Percentiles rank a stretch among this genome's conserved stretches.
phyloP scores from a whole-genome alignment of 305 asterid species.

The Solanum hybrid region DNA sequence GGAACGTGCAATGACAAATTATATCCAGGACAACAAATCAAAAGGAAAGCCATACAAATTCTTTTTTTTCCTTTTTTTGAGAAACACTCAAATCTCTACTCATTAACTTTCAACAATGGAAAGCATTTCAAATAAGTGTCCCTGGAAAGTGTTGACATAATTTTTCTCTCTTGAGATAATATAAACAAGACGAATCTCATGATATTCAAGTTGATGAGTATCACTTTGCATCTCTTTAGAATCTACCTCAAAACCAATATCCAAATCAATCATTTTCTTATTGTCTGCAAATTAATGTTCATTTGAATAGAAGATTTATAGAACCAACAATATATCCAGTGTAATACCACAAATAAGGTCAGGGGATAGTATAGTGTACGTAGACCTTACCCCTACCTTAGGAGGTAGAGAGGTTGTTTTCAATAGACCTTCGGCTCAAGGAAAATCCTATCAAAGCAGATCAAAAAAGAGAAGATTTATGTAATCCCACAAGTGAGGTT shows the following conservation, averaged over 20 bases:
- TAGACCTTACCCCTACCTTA: not conserved
- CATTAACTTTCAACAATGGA: not conserved
- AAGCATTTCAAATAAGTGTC: not conserved
- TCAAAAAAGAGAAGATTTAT: no score
- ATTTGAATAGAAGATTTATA: not conserved
- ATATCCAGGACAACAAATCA: not conserved
- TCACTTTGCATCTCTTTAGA: not conserved
- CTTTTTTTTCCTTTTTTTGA: not conserved
- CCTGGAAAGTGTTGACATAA: not conserved
- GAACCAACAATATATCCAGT: not conserved
- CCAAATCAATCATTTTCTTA: not conserved
- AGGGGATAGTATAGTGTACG: not conserved
- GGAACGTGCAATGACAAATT: not conserved
- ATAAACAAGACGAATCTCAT: not conserved
- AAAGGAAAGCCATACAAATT: not conserved
- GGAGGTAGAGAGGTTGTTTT: not conserved
- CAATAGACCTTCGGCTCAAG: not conserved
- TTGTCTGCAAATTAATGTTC: not conserved
- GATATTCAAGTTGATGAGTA: not conserved
- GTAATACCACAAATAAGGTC: not conserved
- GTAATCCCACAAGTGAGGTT: not conserved
- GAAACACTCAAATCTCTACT: not conserved
- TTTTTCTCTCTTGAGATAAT: not conserved
- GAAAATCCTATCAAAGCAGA: not conserved
- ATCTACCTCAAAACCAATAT: not conserved